Evolutionary conservation across 768 basidiomycete genomes (phyloP), one percentile per base, ranked within the genome.

Genomic region (Russula brevipes): DNA sequence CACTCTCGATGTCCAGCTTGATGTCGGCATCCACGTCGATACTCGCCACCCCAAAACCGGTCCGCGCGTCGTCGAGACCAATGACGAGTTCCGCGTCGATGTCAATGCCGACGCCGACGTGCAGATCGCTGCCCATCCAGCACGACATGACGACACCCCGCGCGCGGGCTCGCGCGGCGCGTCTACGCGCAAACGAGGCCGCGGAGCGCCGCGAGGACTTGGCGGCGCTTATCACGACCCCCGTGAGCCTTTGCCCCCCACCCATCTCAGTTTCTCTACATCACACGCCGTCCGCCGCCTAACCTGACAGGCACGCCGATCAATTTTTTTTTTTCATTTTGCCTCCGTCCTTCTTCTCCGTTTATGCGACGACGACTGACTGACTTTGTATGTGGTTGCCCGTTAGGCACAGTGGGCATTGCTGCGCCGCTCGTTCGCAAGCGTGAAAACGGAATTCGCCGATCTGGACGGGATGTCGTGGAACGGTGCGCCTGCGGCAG

Each of bases 401-500:
- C 12, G 1, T 58, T 54, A 77, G 76, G 73, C 70, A 41, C 71
- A 72, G 59, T 60, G 74, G 58, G 72, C 73, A 7, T 67, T 71
- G 4, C 66, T 78, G 33, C 19, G 70, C 24, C 68, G 71, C 55
- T 79, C 83, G 1, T 86, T 86, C 67, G 74, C 70, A 24, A 76
- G 77, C 5, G 84, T 85, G 39, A 85, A 86, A 64, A 80, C 80
- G 8, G 84, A 86, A 65, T 86, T 85, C 68, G 76, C 77, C 59
- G 85, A 86, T 70, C 77, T 86, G 16, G 85, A 86, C 59, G 85
- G 85, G 0, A 72, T 83, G 41, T 76, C 78, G 42, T 83, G 83
- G 84, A 71, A 78, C 10, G 24, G 24, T 17, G 74, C n/a, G 44
- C 19, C 14, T 8, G 14, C 5, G 4, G 14, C 16, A 3, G 19